Conservation (phyloP, 345 rosid species). For the Acer campestre region DNA sequence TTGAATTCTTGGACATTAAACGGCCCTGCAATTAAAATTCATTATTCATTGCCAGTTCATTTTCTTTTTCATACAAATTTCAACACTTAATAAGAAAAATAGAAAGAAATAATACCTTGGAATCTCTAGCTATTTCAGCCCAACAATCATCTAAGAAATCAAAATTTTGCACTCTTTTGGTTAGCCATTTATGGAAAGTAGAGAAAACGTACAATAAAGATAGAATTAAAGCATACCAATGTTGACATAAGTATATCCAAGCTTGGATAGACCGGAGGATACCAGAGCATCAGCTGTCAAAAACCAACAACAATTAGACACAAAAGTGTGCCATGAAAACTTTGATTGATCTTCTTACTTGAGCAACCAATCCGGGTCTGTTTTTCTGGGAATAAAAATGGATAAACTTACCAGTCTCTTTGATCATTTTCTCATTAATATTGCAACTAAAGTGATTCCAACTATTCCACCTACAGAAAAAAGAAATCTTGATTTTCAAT, state of each 20-base stretch:
- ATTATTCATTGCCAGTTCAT: not conserved
- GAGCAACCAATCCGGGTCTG: not conserved
- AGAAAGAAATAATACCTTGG: constrained; percentile 39
- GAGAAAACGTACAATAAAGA: not conserved
- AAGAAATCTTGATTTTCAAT: not conserved
- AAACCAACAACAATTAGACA: constrained; percentile 15
- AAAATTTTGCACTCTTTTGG: constrained; percentile 3
- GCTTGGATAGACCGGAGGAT: constrained; percentile 74
- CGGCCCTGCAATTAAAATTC: constrained; percentile 50
- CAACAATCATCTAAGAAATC: constrained; percentile 82
- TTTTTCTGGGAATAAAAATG: not conserved
- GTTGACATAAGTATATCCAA: constrained; percentile 82
- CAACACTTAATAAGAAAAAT: not conserved
- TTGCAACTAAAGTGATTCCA: constrained; percentile 88
- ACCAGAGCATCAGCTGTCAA: constrained; percentile 77
- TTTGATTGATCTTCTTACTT: not conserved
- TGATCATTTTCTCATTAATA: constrained; percentile 67
- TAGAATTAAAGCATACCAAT: constrained; percentile 49
- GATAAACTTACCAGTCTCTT: constrained; percentile 58
- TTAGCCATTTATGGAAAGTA: constrained; percentile 6
- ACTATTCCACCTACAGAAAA: constrained; percentile 79
- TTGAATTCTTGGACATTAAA: constrained; percentile 58
- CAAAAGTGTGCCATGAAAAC: no score
- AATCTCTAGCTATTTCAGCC: constrained; percentile 83
- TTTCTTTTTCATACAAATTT: not conserved